Conservation (phyloP, 2,329 filamentous ascomycete species). For the Leptographium wingfieldii region DNA sequence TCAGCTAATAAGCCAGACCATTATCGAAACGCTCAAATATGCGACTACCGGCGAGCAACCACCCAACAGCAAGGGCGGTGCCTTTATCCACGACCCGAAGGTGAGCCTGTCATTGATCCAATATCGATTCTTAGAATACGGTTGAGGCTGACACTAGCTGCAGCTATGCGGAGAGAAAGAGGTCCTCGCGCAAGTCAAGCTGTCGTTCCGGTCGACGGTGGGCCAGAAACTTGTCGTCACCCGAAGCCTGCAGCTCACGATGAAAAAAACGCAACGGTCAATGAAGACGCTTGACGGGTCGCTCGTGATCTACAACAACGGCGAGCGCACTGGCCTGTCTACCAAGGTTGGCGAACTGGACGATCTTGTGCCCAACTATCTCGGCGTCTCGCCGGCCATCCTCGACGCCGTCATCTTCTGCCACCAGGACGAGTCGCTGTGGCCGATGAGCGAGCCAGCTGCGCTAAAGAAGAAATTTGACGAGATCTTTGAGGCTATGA, state of each 20-base stretch:
- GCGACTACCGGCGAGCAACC: constrained; percentile 89
- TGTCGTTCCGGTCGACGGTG: constrained; percentile 71
- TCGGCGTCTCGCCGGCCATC: constrained; percentile 83
- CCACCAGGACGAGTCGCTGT: constrained; percentile 93
- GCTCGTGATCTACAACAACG: constrained; percentile 62
- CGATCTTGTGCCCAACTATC: constrained; percentile 66
- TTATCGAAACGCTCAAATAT: constrained; percentile 98
- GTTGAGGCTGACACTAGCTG: background rate
- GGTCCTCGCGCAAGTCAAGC: constrained; percentile 80
- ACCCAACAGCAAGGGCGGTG: constrained; percentile 78
- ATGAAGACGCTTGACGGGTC: constrained; percentile 79
- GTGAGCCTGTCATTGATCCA: constrained; percentile 22
- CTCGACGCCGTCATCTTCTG: constrained; percentile 96
- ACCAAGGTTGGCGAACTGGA: constrained; percentile 73
- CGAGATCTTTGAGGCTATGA: constrained; percentile 92
- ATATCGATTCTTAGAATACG: too few species aligned
- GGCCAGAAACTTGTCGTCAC: constrained; percentile 72
- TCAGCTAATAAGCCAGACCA: constrained; percentile 40
- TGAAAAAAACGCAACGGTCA: constrained; percentile 65
- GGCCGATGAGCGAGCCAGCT: constrained; percentile 84
- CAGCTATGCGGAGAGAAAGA: constrained; percentile 74
- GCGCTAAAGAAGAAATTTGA: constrained; percentile 89
- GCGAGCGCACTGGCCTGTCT: constrained; percentile 68
- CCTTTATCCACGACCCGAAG: constrained; percentile 97
- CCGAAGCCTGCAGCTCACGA: constrained; percentile 70